Evolutionary conservation across 1,284 basidiomycete species (phyloP), one percentile per base, ranked within the genome.

Genomic region (Sutorius eximius): DNA sequence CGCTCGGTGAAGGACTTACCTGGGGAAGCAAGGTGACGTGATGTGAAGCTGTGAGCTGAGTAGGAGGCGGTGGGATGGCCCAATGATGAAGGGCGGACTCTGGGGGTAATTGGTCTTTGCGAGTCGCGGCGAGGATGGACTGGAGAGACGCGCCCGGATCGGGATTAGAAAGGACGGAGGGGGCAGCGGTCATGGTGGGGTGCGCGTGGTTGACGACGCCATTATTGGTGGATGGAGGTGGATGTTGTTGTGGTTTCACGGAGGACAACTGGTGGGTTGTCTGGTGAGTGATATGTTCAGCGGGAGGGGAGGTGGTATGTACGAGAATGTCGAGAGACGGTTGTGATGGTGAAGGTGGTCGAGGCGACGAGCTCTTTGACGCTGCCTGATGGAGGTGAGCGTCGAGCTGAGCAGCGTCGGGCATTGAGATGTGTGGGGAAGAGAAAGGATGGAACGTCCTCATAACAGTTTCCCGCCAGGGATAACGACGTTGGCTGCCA

Each of bases 131-230:
- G 53, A 86, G 72, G 59, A 86, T 81, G 41, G 85, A 83, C 59
- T 88, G 85, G 33, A 87, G 76, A 40, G 87, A 85, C 44, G 73
- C 80, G 75, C 75, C 78, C 57, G 77, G 82, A 66, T 79, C 81
- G 47, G 79, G 68, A 65, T 73, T 71, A 54, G 75, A 70, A 55
- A 74, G 67, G 58, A 65, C 62, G 45, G 74, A 75, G 40, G 73
- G 69, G 37, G 72, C 66, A 51, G 71, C 62, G 45, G 73, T 62
- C 54, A 70, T 60, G 56, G 73, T 55, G 36, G 74, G 68, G 32
- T 74, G 75, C 24, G 72, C 52, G 60, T 66, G 64, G 67, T 66
- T 49, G 56, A 61, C 42, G 68, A 64, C 34, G 47, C 61, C 70
- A 50, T 70, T 72, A 24, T 61, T 64, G 37, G 46, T 22, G 13